Base-by-base conservation (phyloP, 2,329 filamentous ascomycete species). In the Metarhizium rileyi region DNA sequence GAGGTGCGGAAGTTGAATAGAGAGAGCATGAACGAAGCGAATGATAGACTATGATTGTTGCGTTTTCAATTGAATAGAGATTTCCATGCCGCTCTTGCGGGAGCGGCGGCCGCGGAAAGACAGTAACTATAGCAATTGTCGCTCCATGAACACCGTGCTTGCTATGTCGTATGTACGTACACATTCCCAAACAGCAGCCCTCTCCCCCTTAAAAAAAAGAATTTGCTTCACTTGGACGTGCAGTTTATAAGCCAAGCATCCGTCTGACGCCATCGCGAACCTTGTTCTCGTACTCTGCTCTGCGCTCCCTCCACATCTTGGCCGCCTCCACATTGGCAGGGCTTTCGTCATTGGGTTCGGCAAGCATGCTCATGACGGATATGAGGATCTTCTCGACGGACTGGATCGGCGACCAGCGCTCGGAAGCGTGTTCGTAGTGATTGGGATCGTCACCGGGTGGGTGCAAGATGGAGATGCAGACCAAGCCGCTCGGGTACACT, bases 391-490 rank as follows among this genome's bases (percentile, higher is more conserved):
- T 97, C 72, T 97, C 93, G 57, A 96, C 91, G 52, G 86, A 93
- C 72, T 97, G 93, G 55, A 97, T 95, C 12, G 91, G 91, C 26
- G 86, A 91, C 91, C 91, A 97, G 55, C 91, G 84, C 73, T 97
- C 93, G 1, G 86, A 90, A 7, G 93, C 91, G 60, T 91, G 87
- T 70, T 97, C 91, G 77, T 97, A 97, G 74, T 95, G 90, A 72
- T 96, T 96, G 49, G 93, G 93, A 69, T 97, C 91, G 70, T 97
- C 91, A 61, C 93, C 91, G 3, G 91, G 91, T 3, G 91, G 86
- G 69, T 97, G 91, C 2, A 97, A 83, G 71, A 97, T 97, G n/a
- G 88, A 95, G 63, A 97, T 97, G 73, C 91, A 97, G 59, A 97
- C 93, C 18, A 91, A 80, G 55, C 91, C 91, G 65, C 86, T 91